A percentile compares a stretch with the other conserved stretches of the same genome.
Conservation (phyloP, 73 alveolate genomes). For the Paramecium caudatum region DNA sequence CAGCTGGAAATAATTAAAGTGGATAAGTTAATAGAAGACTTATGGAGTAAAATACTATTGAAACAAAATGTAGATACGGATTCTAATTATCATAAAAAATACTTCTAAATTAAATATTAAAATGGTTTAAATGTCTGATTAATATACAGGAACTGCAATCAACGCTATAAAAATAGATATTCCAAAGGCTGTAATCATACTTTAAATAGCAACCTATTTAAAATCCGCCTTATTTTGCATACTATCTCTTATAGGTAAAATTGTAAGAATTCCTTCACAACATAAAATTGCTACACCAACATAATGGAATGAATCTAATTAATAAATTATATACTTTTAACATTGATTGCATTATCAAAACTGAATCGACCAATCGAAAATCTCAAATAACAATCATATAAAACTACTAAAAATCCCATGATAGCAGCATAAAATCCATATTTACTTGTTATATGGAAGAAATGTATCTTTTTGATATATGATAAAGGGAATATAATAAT, state of each 20-base stretch:
- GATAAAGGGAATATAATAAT: conserved; percentile 31
- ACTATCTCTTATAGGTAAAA: conserved; percentile 42
- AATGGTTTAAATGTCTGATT: not conserved
- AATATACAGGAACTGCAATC: not conserved
- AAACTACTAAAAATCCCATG: not conserved
- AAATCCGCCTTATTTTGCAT: conserved; percentile 47
- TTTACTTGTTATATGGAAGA: conserved; percentile 59
- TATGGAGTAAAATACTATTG: conserved; percentile 1
- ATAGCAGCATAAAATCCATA: conserved; percentile 52
- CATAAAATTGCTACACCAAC: conserved; percentile 39
- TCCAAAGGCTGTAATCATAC: conserved; percentile 32
- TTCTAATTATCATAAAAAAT: not conserved
- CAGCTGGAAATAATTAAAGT: conserved; percentile 47
- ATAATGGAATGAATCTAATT: conserved; percentile 15
- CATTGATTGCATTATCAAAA: not conserved
- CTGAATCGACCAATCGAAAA: conserved; percentile 5
- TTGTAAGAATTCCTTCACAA: conserved; percentile 34
- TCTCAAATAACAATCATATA: not conserved
- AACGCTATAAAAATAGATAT: not conserved
- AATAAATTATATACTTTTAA: not conserved
- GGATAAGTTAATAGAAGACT: conserved; percentile 50
- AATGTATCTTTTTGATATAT: conserved; percentile 44
- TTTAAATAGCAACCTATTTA: not conserved
- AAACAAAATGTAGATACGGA: not conserved
- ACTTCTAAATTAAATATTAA: conserved; percentile 44